Conservation (phyloP, 2,329 filamentous ascomycete species). For the Fonsecaea nubica region DNA sequence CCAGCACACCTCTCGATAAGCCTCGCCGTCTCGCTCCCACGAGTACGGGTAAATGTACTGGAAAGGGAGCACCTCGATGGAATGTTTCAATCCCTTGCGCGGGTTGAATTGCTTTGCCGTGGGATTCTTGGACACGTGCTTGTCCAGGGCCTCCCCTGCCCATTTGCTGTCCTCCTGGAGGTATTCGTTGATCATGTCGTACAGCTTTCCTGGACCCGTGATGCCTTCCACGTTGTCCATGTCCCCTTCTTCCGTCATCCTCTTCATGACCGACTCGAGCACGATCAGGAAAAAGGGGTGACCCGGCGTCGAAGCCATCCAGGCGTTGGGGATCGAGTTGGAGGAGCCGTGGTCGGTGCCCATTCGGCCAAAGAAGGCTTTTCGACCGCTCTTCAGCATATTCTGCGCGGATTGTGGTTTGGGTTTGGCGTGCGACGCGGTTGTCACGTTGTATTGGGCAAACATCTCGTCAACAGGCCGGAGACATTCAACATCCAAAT, state of each 20-base stretch:
- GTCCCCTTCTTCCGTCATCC: constrained; percentile 15
- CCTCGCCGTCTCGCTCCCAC: constrained; percentile 40
- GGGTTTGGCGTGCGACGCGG: constrained; percentile 28
- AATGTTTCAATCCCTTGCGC: constrained; percentile 32
- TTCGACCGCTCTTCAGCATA: constrained; percentile 32
- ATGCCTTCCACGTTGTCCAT: constrained; percentile 28
- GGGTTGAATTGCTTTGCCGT: constrained; percentile 34
- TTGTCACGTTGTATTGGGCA: constrained; percentile 38
- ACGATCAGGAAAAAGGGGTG: constrained; percentile 47
- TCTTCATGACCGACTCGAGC: constrained; percentile 36
- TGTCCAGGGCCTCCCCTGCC: constrained; percentile 31
- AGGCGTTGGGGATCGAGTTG: constrained; percentile 49
- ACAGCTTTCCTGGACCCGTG: constrained; percentile 38
- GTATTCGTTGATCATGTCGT: constrained; percentile 33
- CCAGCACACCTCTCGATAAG: constrained; percentile 36
- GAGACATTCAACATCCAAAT: constrained; percentile 47
- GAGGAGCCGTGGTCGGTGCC: constrained; percentile 42
- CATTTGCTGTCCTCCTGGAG: constrained; percentile 20
- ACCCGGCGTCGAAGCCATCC: constrained; percentile 48
- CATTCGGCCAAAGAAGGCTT: constrained; percentile 46
- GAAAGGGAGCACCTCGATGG: constrained; percentile 37
- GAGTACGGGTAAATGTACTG: constrained; percentile 40
- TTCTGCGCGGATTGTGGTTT: constrained; percentile 21
- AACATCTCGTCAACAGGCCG: constrained; percentile 41
- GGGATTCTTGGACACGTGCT: constrained; percentile 35